phyloP scores from a whole-genome alignment of 768 basidiomycete genomes.

The Nidularia sp. region DNA sequence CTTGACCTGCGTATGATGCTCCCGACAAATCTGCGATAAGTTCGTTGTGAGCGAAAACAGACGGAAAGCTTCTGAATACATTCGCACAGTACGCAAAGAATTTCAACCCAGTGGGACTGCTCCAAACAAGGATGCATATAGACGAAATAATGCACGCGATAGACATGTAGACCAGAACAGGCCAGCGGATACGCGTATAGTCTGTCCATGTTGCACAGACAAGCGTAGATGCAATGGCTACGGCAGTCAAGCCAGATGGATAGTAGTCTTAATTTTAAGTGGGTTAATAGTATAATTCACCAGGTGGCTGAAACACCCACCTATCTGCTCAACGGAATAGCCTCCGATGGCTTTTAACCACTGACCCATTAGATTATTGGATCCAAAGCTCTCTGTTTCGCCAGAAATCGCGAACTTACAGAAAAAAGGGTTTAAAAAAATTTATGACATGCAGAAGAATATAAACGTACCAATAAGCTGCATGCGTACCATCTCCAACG shows the following conservation, averaged over 20 bases:
- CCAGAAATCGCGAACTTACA: conserved; percentile 60
- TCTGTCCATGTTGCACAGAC: conserved; percentile 66
- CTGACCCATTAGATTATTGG: conserved; percentile 72
- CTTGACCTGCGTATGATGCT: conserved; percentile 72
- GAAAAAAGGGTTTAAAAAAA: neutral
- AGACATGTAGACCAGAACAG: conserved; percentile 62
- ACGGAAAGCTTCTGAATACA: neutral
- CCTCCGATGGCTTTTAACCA: conserved; percentile 61
- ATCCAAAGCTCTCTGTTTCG: conserved; percentile 65
- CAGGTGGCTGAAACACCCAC: conserved; percentile 20
- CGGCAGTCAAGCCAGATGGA: conserved; percentile 61
- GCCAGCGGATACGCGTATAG: conserved; percentile 51
- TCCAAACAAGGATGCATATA: conserved; percentile 60
- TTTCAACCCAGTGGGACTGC: conserved; percentile 54
- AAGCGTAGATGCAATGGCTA: conserved; percentile 61
- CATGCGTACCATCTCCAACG: conserved; percentile 70
- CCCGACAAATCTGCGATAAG: conserved; percentile 47
- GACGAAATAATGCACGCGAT: conserved; percentile 48
- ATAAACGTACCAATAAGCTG: conserved; percentile 49
- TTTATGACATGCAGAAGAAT: neutral
- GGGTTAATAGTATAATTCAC: neutral
- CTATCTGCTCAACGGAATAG: conserved; percentile 60
- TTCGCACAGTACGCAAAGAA: conserved; percentile 70
- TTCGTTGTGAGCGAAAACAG: neutral
- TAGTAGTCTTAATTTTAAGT: conserved; percentile 26